These are phyloP conservation scores for Lipomyces spencermartinsiae DNA, from an alignment of 805 yeast genomes.

Conservation along the genomic window DNA sequence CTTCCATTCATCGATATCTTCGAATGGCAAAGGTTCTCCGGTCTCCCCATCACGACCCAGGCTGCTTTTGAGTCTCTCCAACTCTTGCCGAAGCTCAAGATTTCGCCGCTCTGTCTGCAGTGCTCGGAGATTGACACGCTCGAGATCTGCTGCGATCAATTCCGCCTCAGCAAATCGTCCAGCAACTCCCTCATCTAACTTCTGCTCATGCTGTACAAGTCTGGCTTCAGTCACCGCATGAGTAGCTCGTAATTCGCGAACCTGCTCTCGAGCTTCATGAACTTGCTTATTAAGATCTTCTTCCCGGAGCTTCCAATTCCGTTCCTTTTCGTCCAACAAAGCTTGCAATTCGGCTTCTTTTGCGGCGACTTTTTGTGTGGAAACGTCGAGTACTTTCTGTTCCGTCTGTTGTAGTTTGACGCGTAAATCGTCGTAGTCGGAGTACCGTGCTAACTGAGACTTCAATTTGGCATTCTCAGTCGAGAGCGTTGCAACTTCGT, in stretches of 20 bases:
- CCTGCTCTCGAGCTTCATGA: slow-evolving; percentile 58
- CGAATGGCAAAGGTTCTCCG: slow-evolving; percentile 16
- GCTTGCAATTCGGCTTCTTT: slow-evolving; percentile 77
- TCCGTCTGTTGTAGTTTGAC: slow-evolving; percentile 65
- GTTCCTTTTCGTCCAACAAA: slow-evolving; percentile 72
- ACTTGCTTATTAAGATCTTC: slow-evolving; percentile 58
- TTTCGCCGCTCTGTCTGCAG: slow-evolving; percentile 78
- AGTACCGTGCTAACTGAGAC: slow-evolving; percentile 65
- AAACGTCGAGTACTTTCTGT: slow-evolving; percentile 61
- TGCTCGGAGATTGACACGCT: slow-evolving; percentile 68
- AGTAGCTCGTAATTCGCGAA: slow-evolving; percentile 68
- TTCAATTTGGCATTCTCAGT: slow-evolving; percentile 54
- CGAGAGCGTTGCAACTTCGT: slow-evolving; percentile 59
- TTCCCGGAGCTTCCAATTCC: slow-evolving; percentile 69
- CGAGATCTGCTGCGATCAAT: slow-evolving; percentile 75
- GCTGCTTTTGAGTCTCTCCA: slow-evolving; percentile 54
- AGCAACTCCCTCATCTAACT: slow-evolving; percentile 36
- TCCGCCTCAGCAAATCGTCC: slow-evolving; percentile 56
- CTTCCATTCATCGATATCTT: slow-evolving; percentile 50
- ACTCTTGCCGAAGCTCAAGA: slow-evolving; percentile 70
- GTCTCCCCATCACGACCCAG: slow-evolving; percentile 42
- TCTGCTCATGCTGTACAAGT: slow-evolving; percentile 43
- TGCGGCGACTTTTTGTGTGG: slow-evolving; percentile 62
- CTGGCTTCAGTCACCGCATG: slow-evolving; percentile 70
- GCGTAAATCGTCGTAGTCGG: slow-evolving; percentile 81